Base-by-base conservation (phyloP, 768 basidiomycete species). In the Kwoniella botswanensis region DNA sequence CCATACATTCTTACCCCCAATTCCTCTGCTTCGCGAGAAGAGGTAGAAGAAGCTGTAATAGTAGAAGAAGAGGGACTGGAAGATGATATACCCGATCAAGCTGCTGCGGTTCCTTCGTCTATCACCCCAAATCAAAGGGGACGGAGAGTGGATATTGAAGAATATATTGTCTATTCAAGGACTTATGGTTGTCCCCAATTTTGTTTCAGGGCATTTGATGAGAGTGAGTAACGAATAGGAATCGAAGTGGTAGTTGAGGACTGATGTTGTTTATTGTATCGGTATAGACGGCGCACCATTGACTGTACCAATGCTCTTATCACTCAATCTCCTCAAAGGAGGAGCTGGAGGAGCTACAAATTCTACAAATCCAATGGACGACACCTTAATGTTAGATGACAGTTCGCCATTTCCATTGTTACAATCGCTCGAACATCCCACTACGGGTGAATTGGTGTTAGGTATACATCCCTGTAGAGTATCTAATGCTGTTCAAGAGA, bases 71-170 rank as follows among this genome's bases (percentile, higher is more conserved):
- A 58, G 43, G 65, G 41, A 43, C 10, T 58, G 24, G 65, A 64
- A 42, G 61, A 60, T 29, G 24, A 29, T 35, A 13, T 58, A 15
- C 15, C 26, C 17, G 57, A 68, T 89, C 3, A 85, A 94, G 21
- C 86, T 93, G 9, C 86, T 85, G 43, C 42, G 44, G 9, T 22
- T 42, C 22, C 50, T 21, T 35, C 35, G 24, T n/a, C 35, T 9
- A 26, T 1, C 22, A 35, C 35, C 4, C 35, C 0, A 2, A 22
- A 46, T 12, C 13, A 18, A 15, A 50, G 18, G 46, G 46, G 46
- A 18, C 57, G 15, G 29, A 58, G 26, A 46, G 65, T 74, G 9
- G 61, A 74, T 4, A 29, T 75, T 1, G 67, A 75, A 56, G 43
- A 62, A 41, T 22, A 60, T 18, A 63, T 76, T 12, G 69, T 73